Percentiles rank a stretch among this genome's conserved stretches.
Evolutionary conservation across 768 basidiomycete genomes (phyloP).

Genomic region (Boletus tomentosulus): DNA sequence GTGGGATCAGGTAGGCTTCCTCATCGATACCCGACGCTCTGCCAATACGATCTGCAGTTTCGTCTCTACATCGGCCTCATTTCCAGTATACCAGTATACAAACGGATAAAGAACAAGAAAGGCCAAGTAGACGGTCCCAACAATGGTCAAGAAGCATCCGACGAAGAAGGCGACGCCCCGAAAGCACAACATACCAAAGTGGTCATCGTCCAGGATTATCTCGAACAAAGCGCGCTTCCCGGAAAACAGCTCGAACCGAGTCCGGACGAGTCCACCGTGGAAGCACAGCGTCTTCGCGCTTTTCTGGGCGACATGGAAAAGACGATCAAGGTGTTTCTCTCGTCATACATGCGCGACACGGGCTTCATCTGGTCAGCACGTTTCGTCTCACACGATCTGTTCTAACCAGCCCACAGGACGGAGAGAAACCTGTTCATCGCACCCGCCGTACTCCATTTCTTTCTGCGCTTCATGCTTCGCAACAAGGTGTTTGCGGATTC

Average conservation of each 20-base stretch:
- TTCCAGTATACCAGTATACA: conserved; percentile 29
- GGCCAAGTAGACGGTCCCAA: conserved; percentile 27
- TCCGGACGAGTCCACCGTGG: conserved; percentile 8
- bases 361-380: conserved; percentile 58
- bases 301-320: conserved; percentile 63
- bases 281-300: conserved; percentile 31
- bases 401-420: conserved; percentile 32
- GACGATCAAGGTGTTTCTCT: conserved; percentile 62
- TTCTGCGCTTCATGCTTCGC: conserved; percentile 43
- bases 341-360: conserved; percentile 59
- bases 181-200: conserved; percentile 18
- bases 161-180: conserved; percentile 24
- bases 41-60: conserved; percentile 18
- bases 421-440: conserved; percentile 39
- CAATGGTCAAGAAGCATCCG: conserved; percentile 30
- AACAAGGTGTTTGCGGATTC: conserved; percentile 39
- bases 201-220: conserved; percentile 24
- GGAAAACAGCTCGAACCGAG: conserved; percentile 28
- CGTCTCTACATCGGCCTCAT: conserved; percentile 30
- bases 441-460: conserved; percentile 43
- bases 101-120: conserved; percentile 20
- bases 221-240: conserved; percentile 27
- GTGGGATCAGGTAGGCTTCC: conserved; percentile 28
- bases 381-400: neutral
- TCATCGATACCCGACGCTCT: neutral